Evolutionary conservation across 345 rosid genomes (phyloP).

Genomic region (Citrus australasica): DNA sequence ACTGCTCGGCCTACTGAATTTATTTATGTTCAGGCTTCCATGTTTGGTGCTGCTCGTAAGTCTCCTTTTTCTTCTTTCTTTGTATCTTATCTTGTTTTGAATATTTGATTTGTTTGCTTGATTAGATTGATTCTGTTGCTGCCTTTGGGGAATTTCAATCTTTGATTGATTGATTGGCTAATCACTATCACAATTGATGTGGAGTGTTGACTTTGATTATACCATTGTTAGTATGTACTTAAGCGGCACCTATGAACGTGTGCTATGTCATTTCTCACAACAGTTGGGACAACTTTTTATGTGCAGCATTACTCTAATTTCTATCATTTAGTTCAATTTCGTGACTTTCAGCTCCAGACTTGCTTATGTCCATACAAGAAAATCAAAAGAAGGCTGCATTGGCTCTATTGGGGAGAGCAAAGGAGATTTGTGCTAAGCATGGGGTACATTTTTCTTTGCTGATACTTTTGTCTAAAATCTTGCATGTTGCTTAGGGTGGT

Average conservation of each 20-base stretch:
- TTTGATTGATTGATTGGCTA: background rate
- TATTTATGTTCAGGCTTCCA: slow-evolving; percentile 51
- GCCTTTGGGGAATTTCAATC: background rate
- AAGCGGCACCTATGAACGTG: background rate
- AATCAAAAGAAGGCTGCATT: slow-evolving; percentile 40
- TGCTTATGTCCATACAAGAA: slow-evolving; percentile 43
- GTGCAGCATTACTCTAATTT: background rate
- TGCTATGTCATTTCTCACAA: background rate
- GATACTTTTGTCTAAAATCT: background rate
- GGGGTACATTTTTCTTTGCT: slow-evolving; percentile 35
- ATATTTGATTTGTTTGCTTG: background rate
- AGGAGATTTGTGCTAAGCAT: slow-evolving; percentile 39
- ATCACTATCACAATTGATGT: background rate
- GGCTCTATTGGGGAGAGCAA: slow-evolving; percentile 39
- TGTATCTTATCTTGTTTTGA: background rate
- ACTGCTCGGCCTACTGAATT: slow-evolving; percentile 45
- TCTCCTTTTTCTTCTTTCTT: background rate
- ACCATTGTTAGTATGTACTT: background rate
- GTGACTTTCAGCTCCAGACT: slow-evolving; percentile 44
- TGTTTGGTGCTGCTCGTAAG: slow-evolving; percentile 54
- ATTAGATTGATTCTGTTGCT: background rate
- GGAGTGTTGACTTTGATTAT: background rate
- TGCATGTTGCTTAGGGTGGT: background rate
- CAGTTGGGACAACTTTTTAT: background rate
- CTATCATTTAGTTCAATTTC: background rate